Base-by-base conservation (phyloP, 2,329 filamentous ascomycete species). In the Clonostachys sp. region DNA sequence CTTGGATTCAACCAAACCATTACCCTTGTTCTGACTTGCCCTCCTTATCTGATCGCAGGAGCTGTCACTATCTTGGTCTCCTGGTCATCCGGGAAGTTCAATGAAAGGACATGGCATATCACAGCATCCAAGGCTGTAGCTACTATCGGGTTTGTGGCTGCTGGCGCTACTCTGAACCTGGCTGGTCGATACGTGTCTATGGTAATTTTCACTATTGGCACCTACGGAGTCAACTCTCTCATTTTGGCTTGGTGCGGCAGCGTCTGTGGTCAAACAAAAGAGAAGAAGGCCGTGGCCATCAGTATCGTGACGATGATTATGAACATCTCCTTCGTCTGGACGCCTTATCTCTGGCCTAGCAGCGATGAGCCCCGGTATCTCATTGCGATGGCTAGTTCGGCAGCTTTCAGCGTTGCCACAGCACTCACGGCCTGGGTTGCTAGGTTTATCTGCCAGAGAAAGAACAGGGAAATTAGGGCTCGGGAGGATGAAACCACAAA, bases 271-370 rank as follows among this genome's bases (percentile, higher is more conserved):
- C 70, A 71, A 53, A 71, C 67, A 1, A 69, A 68, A 33, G 68
- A 72, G 54, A 71, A 71, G 56, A 70, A 70, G 49, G 68, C 70
- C 6, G 62, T 66, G 14, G 62, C 64, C 13, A 54, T 73, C 14
- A 64, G 63, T 5, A 67, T 74, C 34, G 70, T 73, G 33, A 74
- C 71, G 30, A 68, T 71, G 1, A 50, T 71, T 9, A 67, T 66
- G 30, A 73, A 73, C 39, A 66, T 64, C 0, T 68, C 64, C 0
- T 73, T 73, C 50, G 67, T 75, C 18, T 75, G 70, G 61, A 73
- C 70, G 2, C 66, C 71, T 1, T 74, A 73, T 47, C 54, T 74
- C 6, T 74, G 69, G 55, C 67, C 68, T 0, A 57, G 63, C 43
- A 63, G 55, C 17, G 62, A 72, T 16, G 67, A 62, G 2, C 72